Conservation (phyloP, 345 rosid species). For the Carallia brachiata region DNA sequence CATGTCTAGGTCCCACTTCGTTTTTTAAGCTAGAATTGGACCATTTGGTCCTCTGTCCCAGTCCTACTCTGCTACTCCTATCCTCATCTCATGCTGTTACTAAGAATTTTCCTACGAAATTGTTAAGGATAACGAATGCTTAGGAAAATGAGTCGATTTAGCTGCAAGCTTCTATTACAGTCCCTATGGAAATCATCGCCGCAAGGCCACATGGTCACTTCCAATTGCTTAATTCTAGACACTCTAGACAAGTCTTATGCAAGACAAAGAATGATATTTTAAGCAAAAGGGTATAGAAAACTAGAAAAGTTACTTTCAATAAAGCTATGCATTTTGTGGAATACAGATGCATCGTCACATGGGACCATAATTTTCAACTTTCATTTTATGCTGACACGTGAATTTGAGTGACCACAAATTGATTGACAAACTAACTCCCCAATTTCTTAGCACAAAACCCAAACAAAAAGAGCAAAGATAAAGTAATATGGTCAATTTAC, state of each 20-base stretch:
- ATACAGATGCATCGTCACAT: neutral
- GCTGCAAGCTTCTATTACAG: neutral
- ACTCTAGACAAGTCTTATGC: neutral
- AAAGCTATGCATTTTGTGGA: neutral
- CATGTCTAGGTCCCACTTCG: slow-evolving; percentile 1
- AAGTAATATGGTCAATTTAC: too few relatives aligned
- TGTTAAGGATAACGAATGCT: too few relatives aligned
- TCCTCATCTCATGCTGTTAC: slow-evolving; percentile 17
- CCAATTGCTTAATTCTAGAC: too few relatives aligned
- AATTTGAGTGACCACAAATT: too few relatives aligned
- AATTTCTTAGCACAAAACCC: too few relatives aligned
- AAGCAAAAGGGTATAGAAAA: slow-evolving; percentile 4
- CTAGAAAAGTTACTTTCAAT: neutral
- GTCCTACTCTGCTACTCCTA: neutral
- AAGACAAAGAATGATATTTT: neutral
- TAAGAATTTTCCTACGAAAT: neutral
- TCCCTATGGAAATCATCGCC: neutral
- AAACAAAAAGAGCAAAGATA: too few relatives aligned
- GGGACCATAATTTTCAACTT: neutral
- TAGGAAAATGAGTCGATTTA: neutral
- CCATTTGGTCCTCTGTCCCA: too few relatives aligned
- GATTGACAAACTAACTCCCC: too few relatives aligned
- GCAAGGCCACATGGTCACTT: neutral
- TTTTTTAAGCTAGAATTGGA: slow-evolving; percentile 14
- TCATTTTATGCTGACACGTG: too few relatives aligned